Evolutionary conservation across 1,139 yeast species (phyloP), one percentile per base, ranked within the genome.

Genomic region (Blastobotrys buckinghamii): DNA sequence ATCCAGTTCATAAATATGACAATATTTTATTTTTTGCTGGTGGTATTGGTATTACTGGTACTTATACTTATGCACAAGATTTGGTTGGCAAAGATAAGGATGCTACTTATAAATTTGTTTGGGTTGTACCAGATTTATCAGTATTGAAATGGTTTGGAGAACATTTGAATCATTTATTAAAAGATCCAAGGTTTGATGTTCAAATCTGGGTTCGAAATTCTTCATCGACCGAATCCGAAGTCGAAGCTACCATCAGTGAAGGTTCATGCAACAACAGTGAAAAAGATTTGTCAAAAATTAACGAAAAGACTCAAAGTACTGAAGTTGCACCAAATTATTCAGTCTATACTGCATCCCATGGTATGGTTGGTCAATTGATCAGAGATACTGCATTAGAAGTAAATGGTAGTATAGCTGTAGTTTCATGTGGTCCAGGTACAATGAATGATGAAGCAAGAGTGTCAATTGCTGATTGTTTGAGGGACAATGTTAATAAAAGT

Each of bases 11-110:
- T 50, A 73, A 74, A 49, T 81, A 75, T 59, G 78, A 78, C 49
- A 74, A 74, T 42, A 65, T 72, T 4, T 62, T 79, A 9, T 69
- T 81, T 46, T 54, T 81, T 46, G 77, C 79, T 3, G 82, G 86
- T 57, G 87, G 88, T 49, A 81, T 81, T 55, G 92, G 90, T 60
- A 71, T 84, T 50, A 82, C 90, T 1, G 81, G 81, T 7, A 53
- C 52, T 13, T 53, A 62, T 61, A 47, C 56, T 4, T 54, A 57
- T 45, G 58, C 59, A 17, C 46, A 44, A 17, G 51, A 50, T 27
- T 39, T 54, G 17, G 42, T 42, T 29, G 33, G 27, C 17, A 32
- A 20, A 2, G 32, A 39, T 33, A 39, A 49, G 19, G 27, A 37
- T 9, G 41, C 42, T 19, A 41, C 42, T 26, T 37, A 52, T 22